Base-by-base conservation (phyloP, 345 rosid species). In the Eucalyptus paniculata region DNA sequence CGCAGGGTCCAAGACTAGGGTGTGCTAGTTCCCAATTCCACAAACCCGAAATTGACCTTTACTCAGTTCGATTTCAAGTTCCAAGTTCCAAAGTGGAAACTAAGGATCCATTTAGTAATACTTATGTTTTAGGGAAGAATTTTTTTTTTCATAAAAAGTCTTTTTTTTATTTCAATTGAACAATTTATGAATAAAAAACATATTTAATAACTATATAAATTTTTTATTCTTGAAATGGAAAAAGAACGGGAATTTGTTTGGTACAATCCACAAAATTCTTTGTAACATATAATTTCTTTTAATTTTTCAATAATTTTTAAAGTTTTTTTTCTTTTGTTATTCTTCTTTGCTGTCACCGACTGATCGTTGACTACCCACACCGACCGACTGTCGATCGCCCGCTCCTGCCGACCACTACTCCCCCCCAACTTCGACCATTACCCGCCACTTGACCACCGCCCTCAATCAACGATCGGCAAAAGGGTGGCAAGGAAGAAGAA, bases 21-120 rank as follows among this genome's bases (percentile, higher is more conserved):
- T 53, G 26, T 21, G 26, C 58, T 5, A 4, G 0, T 8, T 53
- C 5, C 58, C 58, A 53, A 53, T 53, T 53, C 11, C 11, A 53
- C 11, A 8, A 8, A 53, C 58, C 2, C 0, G 0, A 0, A 21
- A 21, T 19, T 2, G 2, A 53, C 5, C 26, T 53, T 53, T 53
- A 53, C 26, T 53, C 1, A 8, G 1, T 53, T 53, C 2, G 1
- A 7, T 53, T 53, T 53, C 9, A 53, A 53, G 24, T 53, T 51
- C 0, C 23, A 7, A 18, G 9, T 18, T 50, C 54, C 21, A 50
- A 50, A 1, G 21, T 50, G 8, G 0, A 50, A 50, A 16, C 19
- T 6, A 50, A 16, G 6, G 2, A 2, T 50, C 19, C 8, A 2
- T 50, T 16, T 50, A 1, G 8, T 51, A 51, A 51, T 51, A 1